Base-by-base conservation (phyloP, 2,329 filamentous ascomycete genomes). In the Hypoxylon sp. region DNA sequence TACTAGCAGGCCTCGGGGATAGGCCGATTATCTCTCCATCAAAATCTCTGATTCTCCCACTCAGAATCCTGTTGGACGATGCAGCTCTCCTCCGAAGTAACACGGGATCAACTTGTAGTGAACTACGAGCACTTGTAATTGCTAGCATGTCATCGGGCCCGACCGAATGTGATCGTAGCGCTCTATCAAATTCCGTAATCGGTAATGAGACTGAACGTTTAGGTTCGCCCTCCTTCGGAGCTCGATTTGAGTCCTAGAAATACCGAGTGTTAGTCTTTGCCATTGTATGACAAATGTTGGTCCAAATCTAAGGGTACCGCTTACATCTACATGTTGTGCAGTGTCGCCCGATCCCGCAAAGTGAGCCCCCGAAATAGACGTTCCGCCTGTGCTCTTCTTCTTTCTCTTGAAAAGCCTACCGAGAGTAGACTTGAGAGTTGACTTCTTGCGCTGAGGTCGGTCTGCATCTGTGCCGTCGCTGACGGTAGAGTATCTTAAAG, bases 1-100 rank as follows among this genome's bases (percentile, higher is more conserved):
- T 84, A 73, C 88, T 90, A n/a, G 86, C 87, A 19, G 89, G 88
- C 39, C 89, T 83, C 0, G 89, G 88, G 2, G 87, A 88, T 48
- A 91, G 80, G 0, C 88, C 89, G 1, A 81, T 81, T 69, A 86
- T 81, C 63, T 85, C 84, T 10, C 78, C 78, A 63, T 80, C 81
- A 10, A 80, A 81, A 52, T 79, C 77, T 62, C 71, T 77, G 37
- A 80, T 79, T 54, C 80, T 80, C 14, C 81, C 78, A 47, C 77
- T 77, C 59, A 78, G 80, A 5, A 84, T 72, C 39, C 81, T 80
- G 63, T 82, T 82, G 3, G 81, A 80, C 2, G 81, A 82, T 2
- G 81, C 81, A 11, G 83, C 82, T 63, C 84, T 80, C 46, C 79
- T 79, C 48, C 80, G 79, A 11, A 75, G 72, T 26, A 80, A 78